These are phyloP conservation scores for Eutrema salsugineum DNA, from an alignment of 441 rosid genomes.

Conservation along the genomic window DNA sequence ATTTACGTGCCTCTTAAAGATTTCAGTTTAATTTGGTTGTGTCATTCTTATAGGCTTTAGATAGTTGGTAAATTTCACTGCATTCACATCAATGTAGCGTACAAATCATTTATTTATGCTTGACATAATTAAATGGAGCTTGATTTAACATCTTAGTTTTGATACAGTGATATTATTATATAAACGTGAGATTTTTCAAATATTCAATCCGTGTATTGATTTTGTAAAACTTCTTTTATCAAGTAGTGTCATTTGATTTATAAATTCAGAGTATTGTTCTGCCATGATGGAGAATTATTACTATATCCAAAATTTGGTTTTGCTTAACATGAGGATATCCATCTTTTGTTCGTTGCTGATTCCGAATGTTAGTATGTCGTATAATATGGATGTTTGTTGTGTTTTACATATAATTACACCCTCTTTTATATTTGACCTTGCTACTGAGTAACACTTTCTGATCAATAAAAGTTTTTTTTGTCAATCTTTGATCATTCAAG, in stretches of 20 bases:
- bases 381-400: background rate
- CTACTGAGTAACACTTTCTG: slow-evolving; percentile 7
- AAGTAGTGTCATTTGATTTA: background rate
- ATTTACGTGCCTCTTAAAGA: background rate
- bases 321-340: background rate
- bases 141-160: background rate
- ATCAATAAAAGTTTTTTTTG: background rate
- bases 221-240: background rate
- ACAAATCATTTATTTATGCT: background rate
- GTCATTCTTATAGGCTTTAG: background rate
- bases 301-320: background rate
- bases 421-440: background rate
- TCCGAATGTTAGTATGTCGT: background rate
- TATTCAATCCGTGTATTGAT: background rate
- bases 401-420: background rate
- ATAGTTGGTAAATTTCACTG: slow-evolving; percentile 5
- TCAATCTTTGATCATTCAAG: slow-evolving; percentile 36
- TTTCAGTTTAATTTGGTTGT: background rate
- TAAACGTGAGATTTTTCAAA: background rate
- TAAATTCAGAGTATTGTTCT: background rate
- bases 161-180: background rate
- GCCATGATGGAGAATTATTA: background rate
- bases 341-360: background rate
- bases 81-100: background rate
- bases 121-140: background rate